Base-by-base conservation (phyloP, 2,329 filamentous ascomycete species). In the Helotiales sp. region DNA sequence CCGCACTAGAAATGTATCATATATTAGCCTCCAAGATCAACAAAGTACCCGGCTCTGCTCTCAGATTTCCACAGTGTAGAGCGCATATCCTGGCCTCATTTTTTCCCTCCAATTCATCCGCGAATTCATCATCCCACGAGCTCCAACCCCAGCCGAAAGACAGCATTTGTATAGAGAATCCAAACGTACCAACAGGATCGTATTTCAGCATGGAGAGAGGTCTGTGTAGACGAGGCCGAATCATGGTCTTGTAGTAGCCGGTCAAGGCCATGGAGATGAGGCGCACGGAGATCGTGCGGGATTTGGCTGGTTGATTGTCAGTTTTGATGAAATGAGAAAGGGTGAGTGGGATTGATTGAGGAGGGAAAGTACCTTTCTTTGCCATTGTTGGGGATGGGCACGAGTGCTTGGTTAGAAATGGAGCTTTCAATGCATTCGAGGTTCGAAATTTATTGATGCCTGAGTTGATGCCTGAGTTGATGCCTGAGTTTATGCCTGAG, bases 191-290 rank as follows among this genome's bases (percentile, higher is more conserved):
- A 64, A 99, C 93, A 40, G 95, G 95, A 73, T 99, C 95, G 77
- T 99, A 99, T 81, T 99, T 99, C 69, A 99, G 80, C 91, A 99
- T 95, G 79, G 92, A 96, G 77, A 99, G 84, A 56, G 96, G 93
- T 44, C 88, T 81, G 62, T 92, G 82, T 29, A 84, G 83, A 67
- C 95, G 88, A 12, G 92, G 93, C 58, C 96, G 87, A 67, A 88
- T 82, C 75, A 96, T 86, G 54, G 91, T 96, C 76, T 93, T 93
- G 82, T 93, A 99, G 83, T 92, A 99, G 71, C 95, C 95, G 25
- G 95, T 99, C 88, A 96, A 88, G 73, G 95, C 95, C 95, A 99
- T 99, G 63, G 92, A 96, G 74, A 99, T 81, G 66, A 99, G 88
- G 73, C 95, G 93, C 74, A 97, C 93, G 72, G 90, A 85, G 73